phyloP scores from a whole-genome alignment of 2,329 filamentous ascomycete species.

The Fusarium papillatum region DNA sequence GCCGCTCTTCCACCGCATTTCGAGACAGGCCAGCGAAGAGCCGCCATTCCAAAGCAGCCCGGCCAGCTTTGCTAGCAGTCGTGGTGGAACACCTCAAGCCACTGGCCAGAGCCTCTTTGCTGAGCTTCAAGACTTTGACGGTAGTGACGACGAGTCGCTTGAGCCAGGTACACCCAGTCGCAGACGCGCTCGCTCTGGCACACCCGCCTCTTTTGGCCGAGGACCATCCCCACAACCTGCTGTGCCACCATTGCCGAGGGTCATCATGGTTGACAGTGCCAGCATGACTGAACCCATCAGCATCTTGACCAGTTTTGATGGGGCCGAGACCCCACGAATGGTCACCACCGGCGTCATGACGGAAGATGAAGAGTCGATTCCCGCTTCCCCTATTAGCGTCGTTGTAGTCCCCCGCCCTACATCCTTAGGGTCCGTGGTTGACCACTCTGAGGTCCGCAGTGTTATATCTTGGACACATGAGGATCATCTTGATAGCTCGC shows the following conservation, averaged over 20 bases:
- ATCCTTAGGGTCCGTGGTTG: slow-evolving; percentile 59
- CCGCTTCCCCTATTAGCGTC: slow-evolving; percentile 45
- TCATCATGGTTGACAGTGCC: slow-evolving; percentile 70
- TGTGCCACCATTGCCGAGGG: slow-evolving; percentile 63
- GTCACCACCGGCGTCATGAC: slow-evolving; percentile 20
- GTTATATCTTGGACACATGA: slow-evolving; percentile 43
- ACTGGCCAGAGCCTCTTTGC: slow-evolving; percentile 86
- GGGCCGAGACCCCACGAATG: slow-evolving; percentile 18
- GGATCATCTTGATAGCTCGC: slow-evolving; percentile 46
- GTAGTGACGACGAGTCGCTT: slow-evolving; percentile 79
- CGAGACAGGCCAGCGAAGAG: slow-evolving; percentile 73
- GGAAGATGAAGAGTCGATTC: slow-evolving; percentile 30
- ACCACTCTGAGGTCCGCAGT: slow-evolving; percentile 39
- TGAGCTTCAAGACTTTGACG: slow-evolving; percentile 86
- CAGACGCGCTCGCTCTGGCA: slow-evolving; percentile 60
- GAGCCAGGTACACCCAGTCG: slow-evolving; percentile 68
- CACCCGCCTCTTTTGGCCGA: slow-evolving; percentile 62
- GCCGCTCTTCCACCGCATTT: slow-evolving; percentile 67
- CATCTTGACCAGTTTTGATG: slow-evolving; percentile 42
- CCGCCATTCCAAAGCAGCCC: slow-evolving; percentile 70
- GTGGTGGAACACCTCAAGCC: slow-evolving; percentile 62
- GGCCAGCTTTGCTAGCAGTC: slow-evolving; percentile 66
- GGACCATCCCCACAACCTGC: slow-evolving; percentile 61
- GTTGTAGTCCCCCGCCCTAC: slow-evolving; percentile 51
- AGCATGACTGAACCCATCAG: slow-evolving; percentile 73